Evolutionary conservation across 2,329 filamentous ascomycete species (phyloP).

Genomic region (Neospermospora avenae): DNA sequence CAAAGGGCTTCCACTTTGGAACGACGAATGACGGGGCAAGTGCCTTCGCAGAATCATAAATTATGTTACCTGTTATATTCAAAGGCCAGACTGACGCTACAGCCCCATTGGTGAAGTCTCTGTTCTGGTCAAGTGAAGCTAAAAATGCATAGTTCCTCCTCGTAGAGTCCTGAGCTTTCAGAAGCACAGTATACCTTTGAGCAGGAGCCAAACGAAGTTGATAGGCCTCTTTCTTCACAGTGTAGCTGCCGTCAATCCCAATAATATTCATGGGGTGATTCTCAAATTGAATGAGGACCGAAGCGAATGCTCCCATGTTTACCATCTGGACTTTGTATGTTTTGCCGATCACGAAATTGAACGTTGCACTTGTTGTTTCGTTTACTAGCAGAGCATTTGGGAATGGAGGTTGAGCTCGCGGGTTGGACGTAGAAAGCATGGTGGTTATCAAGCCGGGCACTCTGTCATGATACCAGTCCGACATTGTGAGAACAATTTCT

Average conservation of each 20-base stretch:
- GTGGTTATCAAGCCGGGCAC: conserved; percentile 16
- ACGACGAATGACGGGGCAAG: conserved; percentile 51
- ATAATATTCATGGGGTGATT: conserved; percentile 40
- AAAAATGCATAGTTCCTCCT: conserved; percentile 27
- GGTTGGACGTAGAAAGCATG: conserved; percentile 15
- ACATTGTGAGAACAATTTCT: conserved; percentile 54
- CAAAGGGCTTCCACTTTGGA: conserved; percentile 58
- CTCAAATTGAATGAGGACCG: conserved; percentile 16
- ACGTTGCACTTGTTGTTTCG: conserved; percentile 15
- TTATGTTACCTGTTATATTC: conserved; percentile 59
- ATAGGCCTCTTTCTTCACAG: conserved; percentile 36
- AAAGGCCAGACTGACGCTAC: conserved; percentile 42
- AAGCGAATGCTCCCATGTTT: conserved; percentile 21
- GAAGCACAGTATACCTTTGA: conserved; percentile 45
- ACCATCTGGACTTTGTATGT: conserved; percentile 26
- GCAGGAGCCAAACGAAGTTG: conserved; percentile 43
- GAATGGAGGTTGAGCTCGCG: conserved; percentile 10
- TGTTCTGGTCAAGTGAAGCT: conserved; percentile 39
- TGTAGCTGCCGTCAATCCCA: conserved; percentile 47
- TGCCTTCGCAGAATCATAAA: conserved; percentile 46
- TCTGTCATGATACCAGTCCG: conserved; percentile 52
- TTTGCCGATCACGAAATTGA: conserved; percentile 20
- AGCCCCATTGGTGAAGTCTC: conserved; percentile 45
- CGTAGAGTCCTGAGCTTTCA: conserved; percentile 40
- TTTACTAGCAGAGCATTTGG: conserved; percentile 20